Evolutionary conservation across 2,329 filamentous ascomycete species (phyloP), one percentile per base, ranked within the genome.

Genomic region (Hypoxylon rubiginosum): DNA sequence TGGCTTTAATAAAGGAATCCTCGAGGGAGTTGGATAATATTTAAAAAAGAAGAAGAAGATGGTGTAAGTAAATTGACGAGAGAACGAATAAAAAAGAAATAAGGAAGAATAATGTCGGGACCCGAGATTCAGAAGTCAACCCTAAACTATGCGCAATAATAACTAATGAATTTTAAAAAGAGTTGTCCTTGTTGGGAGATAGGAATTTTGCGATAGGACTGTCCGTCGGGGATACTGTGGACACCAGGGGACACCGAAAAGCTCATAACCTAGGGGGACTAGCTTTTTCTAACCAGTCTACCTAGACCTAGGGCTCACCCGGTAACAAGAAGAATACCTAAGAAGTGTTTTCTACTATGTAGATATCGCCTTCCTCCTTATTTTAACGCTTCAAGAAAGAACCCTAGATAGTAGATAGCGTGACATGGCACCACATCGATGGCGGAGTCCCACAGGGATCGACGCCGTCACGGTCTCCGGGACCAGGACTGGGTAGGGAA

Each of bases 351-450:
- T 65, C 49, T 53, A 17, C 15, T 39, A 52, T 65, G 49, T 53
- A 36, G 53, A 62, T 34, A 46, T 26, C n/a, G n/a, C n/a, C 50
- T 59, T 57, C 39, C 19, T 43, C n/a, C n/a, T 13, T 36, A 4
- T 68, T 65, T 62, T 68, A n/a, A n/a, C n/a, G n/a, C n/a, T n/a
- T n/a, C n/a, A n/a, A n/a, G n/a, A n/a, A n/a, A n/a, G n/a, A n/a
- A n/a, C n/a, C n/a, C n/a, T n/a, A n/a, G n/a, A n/a, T n/a, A n/a
- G n/a, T 59, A 41, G 62, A 67, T 71, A 70, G 69, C 66, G 68
- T 70, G 69, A 68, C 72, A 74, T 72, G 72, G 66, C 71, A 73
- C 71, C 67, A 73, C 63, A n/a, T 71, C 58, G 57, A 53, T 60
- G 56, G 57, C 17, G 58, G 61, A 62, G 56, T 67, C 54, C 59